Conservation (phyloP, 2,329 filamentous ascomycete species). For the Colletotrichum camelliae region DNA sequence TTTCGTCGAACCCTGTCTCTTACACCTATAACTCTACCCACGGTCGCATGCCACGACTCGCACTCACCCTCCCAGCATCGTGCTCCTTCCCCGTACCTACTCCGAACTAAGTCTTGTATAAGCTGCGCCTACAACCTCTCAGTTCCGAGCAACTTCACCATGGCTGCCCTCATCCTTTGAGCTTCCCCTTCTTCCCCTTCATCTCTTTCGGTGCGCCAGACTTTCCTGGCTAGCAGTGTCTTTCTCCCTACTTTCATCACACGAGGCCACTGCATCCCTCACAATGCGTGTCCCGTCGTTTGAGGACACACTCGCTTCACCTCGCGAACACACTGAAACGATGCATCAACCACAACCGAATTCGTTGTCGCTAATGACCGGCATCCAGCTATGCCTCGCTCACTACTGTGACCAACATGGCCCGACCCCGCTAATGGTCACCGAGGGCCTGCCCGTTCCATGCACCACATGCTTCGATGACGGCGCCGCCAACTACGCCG, state of each 20-base stretch:
- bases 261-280: not conserved
- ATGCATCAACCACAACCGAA: slow-evolving; percentile 16
- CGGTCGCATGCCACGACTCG: slow-evolving; percentile 12
- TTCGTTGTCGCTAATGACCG: slow-evolving; percentile 23
- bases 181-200: not conserved
- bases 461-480: slow-evolving; percentile 64
- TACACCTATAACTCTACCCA: slow-evolving; percentile 8
- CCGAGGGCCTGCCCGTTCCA: slow-evolving; percentile 66
- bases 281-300: slow-evolving; percentile 23
- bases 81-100: not conserved
- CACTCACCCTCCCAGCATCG: not conserved
- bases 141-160: not conserved
- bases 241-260: not conserved
- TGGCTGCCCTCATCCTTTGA: not conserved
- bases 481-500: slow-evolving; percentile 34
- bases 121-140: not conserved
- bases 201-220: not conserved
- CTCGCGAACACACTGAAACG: not conserved
- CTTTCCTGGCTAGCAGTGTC: not conserved
- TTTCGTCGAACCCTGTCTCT: not conserved
- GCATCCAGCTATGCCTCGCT: slow-evolving; percentile 68
- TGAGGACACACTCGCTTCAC: slow-evolving; percentile 10
- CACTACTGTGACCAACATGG: slow-evolving; percentile 76
- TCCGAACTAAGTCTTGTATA: not conserved
- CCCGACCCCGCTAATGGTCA: slow-evolving; percentile 73